These are phyloP conservation scores for Linnemannia elongata DNA, from an alignment of 192 early-diverging fungal genomes.

Conservation along the genomic window DNA sequence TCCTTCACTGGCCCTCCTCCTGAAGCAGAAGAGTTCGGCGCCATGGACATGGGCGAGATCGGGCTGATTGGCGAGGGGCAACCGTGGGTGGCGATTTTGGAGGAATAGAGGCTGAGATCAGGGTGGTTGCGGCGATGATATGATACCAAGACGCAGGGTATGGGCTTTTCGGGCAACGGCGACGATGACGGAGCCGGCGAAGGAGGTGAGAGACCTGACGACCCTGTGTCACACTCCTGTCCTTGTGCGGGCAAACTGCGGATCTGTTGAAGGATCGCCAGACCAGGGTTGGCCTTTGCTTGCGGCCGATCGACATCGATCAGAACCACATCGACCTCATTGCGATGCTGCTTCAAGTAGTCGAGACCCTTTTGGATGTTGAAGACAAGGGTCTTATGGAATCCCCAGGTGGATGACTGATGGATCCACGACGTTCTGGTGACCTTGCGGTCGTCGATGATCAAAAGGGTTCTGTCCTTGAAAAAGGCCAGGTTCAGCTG, in stretches of 20 bases:
- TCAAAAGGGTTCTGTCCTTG: slow-evolving; percentile 17
- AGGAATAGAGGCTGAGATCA: neutral
- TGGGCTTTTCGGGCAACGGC: neutral
- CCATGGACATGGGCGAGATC: neutral
- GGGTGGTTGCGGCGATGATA: slow-evolving; percentile 21
- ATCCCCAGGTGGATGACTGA: slow-evolving; percentile 31
- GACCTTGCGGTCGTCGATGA: slow-evolving; percentile 24
- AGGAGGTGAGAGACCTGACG: neutral
- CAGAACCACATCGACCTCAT: slow-evolving; percentile 10
- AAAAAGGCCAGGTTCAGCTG: slow-evolving; percentile 33
- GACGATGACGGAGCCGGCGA: neutral
- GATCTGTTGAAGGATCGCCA: slow-evolving; percentile 24
- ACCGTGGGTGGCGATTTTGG: neutral
- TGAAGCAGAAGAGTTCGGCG: neutral
- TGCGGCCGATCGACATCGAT: slow-evolving; percentile 26
- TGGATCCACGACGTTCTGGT: slow-evolving; percentile 25
- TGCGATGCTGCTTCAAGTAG: slow-evolving; percentile 14
- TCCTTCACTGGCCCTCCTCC: neutral
- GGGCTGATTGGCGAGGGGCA: slow-evolving; percentile 1
- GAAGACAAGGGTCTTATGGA: slow-evolving; percentile 22
- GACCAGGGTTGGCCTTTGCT: slow-evolving; percentile 18
- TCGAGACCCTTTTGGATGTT: slow-evolving; percentile 25
- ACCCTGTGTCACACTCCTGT: neutral
- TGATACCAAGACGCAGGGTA: slow-evolving; percentile 27
- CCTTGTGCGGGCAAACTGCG: neutral